Conservation (phyloP, 2,329 filamentous ascomycete genomes). For the Xylaria sp. region DNA sequence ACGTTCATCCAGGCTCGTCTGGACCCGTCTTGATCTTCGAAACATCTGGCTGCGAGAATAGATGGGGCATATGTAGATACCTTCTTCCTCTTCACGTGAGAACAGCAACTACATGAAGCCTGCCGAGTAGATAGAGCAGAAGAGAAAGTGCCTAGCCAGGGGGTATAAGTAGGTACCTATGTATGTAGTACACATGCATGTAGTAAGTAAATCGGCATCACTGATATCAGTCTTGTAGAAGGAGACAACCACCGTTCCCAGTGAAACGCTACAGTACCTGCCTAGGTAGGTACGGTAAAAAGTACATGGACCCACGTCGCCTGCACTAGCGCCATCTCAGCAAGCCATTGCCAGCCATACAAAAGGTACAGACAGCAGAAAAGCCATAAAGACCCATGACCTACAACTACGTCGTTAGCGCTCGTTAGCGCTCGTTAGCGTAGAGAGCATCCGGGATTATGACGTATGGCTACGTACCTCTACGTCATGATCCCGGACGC, state of each 20-base stretch:
- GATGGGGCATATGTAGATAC: neutral
- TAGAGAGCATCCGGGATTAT: slow-evolving; percentile 6
- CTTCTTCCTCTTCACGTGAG: neutral
- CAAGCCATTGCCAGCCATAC: neutral
- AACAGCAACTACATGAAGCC: no score
- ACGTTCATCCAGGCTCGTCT: no score
- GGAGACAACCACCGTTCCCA: neutral
- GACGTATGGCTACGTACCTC: slow-evolving; percentile 20
- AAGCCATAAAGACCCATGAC: neutral
- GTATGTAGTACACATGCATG: neutral
- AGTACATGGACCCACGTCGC: no score
- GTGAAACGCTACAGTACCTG: no score
- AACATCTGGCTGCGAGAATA: neutral
- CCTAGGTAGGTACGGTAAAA: no score
- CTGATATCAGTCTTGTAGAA: no score
- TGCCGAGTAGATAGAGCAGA: no score
- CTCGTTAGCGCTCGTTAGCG: slow-evolving; percentile 1
- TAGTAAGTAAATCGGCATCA: neutral
- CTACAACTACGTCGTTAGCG: neutral
- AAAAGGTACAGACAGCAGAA: slow-evolving; percentile 1
- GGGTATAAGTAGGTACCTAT: neutral
- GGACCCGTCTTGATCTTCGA: neutral
- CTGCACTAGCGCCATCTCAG: neutral
- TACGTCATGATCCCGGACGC: slow-evolving; percentile 21
- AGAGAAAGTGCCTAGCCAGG: no score